Evolutionary conservation across 768 basidiomycete genomes (phyloP).

Genomic region (Dendrothele bispora): DNA sequence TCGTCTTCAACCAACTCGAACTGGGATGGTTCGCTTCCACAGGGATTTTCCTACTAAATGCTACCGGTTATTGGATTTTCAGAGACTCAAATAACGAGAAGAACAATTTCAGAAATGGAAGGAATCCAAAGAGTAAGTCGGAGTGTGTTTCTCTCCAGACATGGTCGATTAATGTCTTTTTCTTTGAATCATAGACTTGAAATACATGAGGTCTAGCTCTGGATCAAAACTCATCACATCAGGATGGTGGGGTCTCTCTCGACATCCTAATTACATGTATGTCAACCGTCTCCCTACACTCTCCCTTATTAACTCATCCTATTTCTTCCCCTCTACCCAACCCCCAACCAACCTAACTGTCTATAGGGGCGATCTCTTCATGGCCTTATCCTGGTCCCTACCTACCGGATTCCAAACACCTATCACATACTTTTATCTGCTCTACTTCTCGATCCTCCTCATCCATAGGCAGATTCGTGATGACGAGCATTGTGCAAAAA

Average conservation of each 20-base stretch:
- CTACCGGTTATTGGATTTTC: slow-evolving; percentile 89
- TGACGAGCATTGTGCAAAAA: slow-evolving; percentile 86
- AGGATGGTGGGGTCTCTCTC: slow-evolving; percentile 95
- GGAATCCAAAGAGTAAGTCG: slow-evolving; percentile 85
- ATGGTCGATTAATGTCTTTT: no score
- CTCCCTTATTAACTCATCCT: no score
- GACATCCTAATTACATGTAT: slow-evolving; percentile 90
- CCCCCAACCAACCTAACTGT: no score
- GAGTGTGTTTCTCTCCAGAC: not conserved
- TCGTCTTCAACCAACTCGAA: slow-evolving; percentile 82
- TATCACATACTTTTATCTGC: slow-evolving; percentile 92
- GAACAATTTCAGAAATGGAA: slow-evolving; percentile 91
- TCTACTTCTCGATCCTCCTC: slow-evolving; percentile 86
- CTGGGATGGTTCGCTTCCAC: slow-evolving; percentile 61
- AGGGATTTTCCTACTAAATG: slow-evolving; percentile 62
- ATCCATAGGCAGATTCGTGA: slow-evolving; percentile 89
- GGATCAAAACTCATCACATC: slow-evolving; percentile 91
- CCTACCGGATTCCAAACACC: slow-evolving; percentile 91
- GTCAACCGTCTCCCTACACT: slow-evolving; percentile 17
- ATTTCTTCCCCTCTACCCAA: no score
- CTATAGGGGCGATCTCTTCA: slow-evolving; percentile 77
- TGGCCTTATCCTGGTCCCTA: slow-evolving; percentile 92
- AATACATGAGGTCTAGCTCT: slow-evolving; percentile 76
- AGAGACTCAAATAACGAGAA: slow-evolving; percentile 88
- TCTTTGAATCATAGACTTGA: slow-evolving; percentile 69